phyloP scores from a whole-genome alignment of 2,329 filamentous ascomycete genomes.

The Fusarium tjaetaba region DNA sequence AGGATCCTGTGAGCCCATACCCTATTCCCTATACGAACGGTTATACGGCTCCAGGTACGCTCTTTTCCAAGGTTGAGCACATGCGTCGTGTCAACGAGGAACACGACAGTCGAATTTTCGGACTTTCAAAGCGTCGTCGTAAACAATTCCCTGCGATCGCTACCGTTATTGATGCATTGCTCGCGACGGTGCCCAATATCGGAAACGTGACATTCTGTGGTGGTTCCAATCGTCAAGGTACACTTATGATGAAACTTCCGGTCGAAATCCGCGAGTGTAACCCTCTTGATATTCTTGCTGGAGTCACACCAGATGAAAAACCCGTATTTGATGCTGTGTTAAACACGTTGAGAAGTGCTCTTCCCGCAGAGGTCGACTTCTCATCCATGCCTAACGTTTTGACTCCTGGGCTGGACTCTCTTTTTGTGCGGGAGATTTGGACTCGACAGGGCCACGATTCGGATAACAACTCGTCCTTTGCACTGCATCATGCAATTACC shows the following conservation, averaged over 20 bases:
- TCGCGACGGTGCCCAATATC: constrained; percentile 74
- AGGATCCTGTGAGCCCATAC: constrained; percentile 78
- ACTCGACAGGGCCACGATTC: constrained; percentile 58
- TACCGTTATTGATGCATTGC: constrained; percentile 80
- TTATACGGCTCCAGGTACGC: constrained; percentile 70
- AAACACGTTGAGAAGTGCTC: constrained; percentile 51
- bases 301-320: constrained; percentile 40
- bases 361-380: constrained; percentile 54
- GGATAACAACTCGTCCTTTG: constrained; percentile 70
- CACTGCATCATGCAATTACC: constrained; percentile 76
- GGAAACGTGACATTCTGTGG: constrained; percentile 83
- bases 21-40: constrained; percentile 85
- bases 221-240: constrained; percentile 87
- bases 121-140: constrained; percentile 82
- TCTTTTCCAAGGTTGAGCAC: constrained; percentile 65
- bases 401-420: constrained; percentile 52
- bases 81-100: constrained; percentile 63
- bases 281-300: constrained; percentile 63
- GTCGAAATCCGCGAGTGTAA: constrained; percentile 67
- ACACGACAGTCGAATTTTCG: constrained; percentile 70
- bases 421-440: constrained; percentile 65
- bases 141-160: constrained; percentile 86
- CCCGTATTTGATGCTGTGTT: constrained; percentile 51
- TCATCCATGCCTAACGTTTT: constrained; percentile 54
- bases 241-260: constrained; percentile 77